Base-by-base conservation (phyloP, 2,329 filamentous ascomycete species). In the Teratosphaeria epicoccoides region DNA sequence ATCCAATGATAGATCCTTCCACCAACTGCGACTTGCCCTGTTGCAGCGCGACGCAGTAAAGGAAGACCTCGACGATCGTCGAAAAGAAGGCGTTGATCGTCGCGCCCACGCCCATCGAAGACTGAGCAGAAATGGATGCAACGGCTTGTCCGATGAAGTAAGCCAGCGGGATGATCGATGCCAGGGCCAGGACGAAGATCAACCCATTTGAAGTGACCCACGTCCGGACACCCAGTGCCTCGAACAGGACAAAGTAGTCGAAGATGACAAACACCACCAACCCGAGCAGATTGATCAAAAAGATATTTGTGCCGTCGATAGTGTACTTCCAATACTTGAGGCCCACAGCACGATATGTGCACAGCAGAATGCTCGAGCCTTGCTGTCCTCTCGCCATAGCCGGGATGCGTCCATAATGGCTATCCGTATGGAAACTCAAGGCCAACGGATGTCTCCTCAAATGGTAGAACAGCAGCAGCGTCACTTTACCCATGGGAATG, bases 261-360 rank as follows among this genome's bases (percentile, higher is more conserved):
- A 95, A 81, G 56, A 98, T 94, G 63, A 91, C 87, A 65, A 98
- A 96, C 23, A 87, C 73, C n/a, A 98, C 93, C 17, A 98, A 81
- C 11, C 82, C 85, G 73, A 97, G 88, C 52, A 98, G 79, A 68
- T 98, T 98, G 75, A 98, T 96, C 59, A 98, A 81, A 72, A 98
- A 97, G 66, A 98, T 95, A 71, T 98, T 98, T 55, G 93, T 98
- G 51, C 93, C 94, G 66, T 98, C 93, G 53, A 98, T 78, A 3
- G 93, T 98, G 71, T 98, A 98, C 72, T 98, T 98, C 91, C 94
- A 98, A 74, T 98, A 98, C 69, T 91, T 91, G 59, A 83, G 77
- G 11, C 93, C 93, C 11, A 94, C 91, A 43, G 93, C 93, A 53
- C 94, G 86, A 71, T 98, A 98, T 5, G 93, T 98, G 77, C 93